Evolutionary conservation across 139 green algal genomes (phyloP).

Genomic region (Coccomyxa sp.): DNA sequence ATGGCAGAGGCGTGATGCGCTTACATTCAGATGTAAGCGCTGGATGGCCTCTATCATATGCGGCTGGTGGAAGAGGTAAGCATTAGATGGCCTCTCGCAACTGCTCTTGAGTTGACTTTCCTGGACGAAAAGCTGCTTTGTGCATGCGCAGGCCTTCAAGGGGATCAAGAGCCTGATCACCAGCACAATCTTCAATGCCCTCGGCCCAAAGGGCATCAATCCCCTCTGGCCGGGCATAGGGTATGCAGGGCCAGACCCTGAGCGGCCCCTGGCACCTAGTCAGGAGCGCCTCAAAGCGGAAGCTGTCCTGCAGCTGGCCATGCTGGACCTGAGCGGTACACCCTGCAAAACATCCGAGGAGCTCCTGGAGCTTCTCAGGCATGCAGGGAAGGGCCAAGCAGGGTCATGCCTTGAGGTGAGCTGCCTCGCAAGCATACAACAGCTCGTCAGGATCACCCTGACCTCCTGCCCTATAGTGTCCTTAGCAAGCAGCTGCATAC

Average conservation of each 20-base stretch:
- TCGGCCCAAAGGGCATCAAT: neutral
- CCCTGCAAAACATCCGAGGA: neutral
- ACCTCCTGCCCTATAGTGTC: no score
- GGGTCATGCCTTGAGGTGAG: no score
- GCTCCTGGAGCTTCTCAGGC: no score
- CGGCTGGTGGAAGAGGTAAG: neutral
- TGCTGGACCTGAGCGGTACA: neutral
- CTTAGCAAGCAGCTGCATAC: no score
- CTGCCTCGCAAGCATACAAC: no score
- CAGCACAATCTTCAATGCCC: slow-evolving; percentile 6
- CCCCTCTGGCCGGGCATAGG: slow-evolving; percentile 6
- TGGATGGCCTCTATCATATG: neutral
- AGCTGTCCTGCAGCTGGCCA: neutral
- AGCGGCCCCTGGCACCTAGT: neutral
- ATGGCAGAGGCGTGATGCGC: neutral
- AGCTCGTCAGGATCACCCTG: no score
- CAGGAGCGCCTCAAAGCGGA: neutral
- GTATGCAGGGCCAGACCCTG: slow-evolving; percentile 2
- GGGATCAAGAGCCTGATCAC: slow-evolving; percentile 16
- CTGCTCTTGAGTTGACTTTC: neutral
- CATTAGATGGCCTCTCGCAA: neutral
- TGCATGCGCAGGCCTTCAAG: slow-evolving; percentile 22
- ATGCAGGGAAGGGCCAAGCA: no score
- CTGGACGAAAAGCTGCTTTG: neutral
- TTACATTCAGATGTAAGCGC: neutral